Conservation (phyloP, 495 filamentous ascomycete genomes). For the Penicillium verhagenii region DNA sequence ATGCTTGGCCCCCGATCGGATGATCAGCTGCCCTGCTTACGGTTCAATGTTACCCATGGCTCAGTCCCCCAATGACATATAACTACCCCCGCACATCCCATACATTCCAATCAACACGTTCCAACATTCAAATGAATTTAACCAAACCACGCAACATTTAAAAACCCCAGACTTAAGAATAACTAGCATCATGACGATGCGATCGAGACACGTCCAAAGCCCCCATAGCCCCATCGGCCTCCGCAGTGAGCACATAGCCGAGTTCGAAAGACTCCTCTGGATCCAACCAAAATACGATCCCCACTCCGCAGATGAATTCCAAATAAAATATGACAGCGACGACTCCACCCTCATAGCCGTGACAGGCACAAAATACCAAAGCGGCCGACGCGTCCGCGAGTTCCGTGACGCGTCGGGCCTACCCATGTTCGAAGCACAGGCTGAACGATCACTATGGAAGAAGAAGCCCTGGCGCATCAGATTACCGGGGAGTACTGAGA, state of each 20-base stretch:
- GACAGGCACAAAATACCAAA: constrained; percentile 20
- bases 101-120: too few relatives aligned
- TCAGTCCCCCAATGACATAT: too few relatives aligned
- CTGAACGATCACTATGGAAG: not conserved
- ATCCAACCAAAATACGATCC: constrained; percentile 17
- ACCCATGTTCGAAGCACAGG: constrained; percentile 16
- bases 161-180: not conserved
- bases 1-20: too few relatives aligned
- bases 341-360: constrained; percentile 16
- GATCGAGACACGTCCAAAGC: not conserved
- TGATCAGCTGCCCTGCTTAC: too few relatives aligned
- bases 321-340: constrained; percentile 14
- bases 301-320: constrained; percentile 14
- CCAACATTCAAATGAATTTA: too few relatives aligned
- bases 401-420: constrained; percentile 23
- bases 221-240: not conserved
- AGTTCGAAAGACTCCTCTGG: constrained; percentile 15
- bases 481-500: constrained; percentile 19
- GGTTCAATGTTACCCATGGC: too few relatives aligned
- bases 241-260: constrained; percentile 1
- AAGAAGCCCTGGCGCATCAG: constrained; percentile 13
- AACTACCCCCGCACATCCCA: too few relatives aligned
- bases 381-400: constrained; percentile 9
- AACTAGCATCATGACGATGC: not conserved
- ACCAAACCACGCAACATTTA: too few relatives aligned